Evolutionary conservation across 805 yeast species (phyloP).

Genomic region (Zygosaccharomyces rouxii): DNA sequence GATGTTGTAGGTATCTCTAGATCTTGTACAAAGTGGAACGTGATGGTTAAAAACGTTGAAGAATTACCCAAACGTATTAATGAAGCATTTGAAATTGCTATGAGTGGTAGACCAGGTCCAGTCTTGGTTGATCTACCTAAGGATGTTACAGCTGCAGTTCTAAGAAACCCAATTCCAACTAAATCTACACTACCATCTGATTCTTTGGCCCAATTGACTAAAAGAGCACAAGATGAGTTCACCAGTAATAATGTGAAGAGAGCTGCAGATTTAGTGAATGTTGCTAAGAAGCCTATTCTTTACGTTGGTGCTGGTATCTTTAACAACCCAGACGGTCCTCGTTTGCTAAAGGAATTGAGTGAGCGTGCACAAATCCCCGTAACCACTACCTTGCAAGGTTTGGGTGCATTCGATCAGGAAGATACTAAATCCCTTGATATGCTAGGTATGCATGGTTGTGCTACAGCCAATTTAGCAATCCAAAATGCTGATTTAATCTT

Average conservation of each 20-base stretch:
- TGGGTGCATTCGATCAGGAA: slow-evolving; percentile 91
- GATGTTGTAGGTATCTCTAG: slow-evolving; percentile 96
- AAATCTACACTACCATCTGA: slow-evolving; percentile 67
- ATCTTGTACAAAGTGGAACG: slow-evolving; percentile 98
- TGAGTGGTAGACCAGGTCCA: slow-evolving; percentile 96
- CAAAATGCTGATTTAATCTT: slow-evolving; percentile 90
- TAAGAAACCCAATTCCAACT: slow-evolving; percentile 81
- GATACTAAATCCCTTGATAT: slow-evolving; percentile 89
- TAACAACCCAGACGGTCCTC: slow-evolving; percentile 76
- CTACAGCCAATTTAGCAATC: slow-evolving; percentile 90
- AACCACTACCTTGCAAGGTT: slow-evolving; percentile 89
- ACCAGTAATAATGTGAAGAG: slow-evolving; percentile 68
- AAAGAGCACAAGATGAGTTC: slow-evolving; percentile 65
- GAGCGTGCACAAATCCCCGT: slow-evolving; percentile 93
- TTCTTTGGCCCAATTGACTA: slow-evolving; percentile 66
- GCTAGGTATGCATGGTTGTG: slow-evolving; percentile 98
- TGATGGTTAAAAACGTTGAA: slow-evolving; percentile 92
- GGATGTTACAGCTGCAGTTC: slow-evolving; percentile 91
- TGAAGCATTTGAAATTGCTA: slow-evolving; percentile 97
- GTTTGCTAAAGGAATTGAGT: slow-evolving; percentile 71
- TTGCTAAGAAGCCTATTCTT: slow-evolving; percentile 81
- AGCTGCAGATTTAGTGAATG: slow-evolving; percentile 73
- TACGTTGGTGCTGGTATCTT: slow-evolving; percentile 92
- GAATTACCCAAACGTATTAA: slow-evolving; percentile 94
- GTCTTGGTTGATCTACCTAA: slow-evolving; percentile 96